phyloP scores from a whole-genome alignment of 345 rosid species.

The Geranium rotundifolium region DNA sequence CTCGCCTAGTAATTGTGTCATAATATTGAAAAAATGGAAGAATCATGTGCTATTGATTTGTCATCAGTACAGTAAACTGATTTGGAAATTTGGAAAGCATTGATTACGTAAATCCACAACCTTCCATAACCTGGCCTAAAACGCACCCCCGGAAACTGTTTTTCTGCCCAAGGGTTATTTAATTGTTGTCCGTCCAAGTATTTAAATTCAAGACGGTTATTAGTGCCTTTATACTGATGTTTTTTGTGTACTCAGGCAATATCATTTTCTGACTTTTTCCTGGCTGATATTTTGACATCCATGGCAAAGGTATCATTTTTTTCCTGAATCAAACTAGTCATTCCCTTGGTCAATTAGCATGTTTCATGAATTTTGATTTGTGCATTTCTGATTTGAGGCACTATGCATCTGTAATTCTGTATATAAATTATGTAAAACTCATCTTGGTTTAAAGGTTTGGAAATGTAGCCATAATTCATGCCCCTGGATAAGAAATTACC shows the following conservation, averaged over 20 bases:
- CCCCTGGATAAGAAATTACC: background rate
- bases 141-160: background rate
- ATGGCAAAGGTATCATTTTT: constrained; percentile 71
- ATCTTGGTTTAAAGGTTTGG: background rate
- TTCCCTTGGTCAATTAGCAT: background rate
- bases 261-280: constrained; percentile 77
- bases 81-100: background rate
- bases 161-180: background rate
- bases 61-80: background rate
- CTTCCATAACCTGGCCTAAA: background rate
- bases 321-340: constrained; percentile 3
- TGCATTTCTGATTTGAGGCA: background rate
- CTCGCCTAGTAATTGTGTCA: background rate
- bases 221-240: background rate
- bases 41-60: background rate
- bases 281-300: constrained; percentile 90
- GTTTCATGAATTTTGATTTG: background rate
- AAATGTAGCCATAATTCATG: background rate
- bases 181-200: too few species aligned
- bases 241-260: constrained; percentile 42
- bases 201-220: background rate
- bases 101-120: background rate
- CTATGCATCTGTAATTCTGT: background rate
- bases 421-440: background rate
- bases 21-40: background rate